phyloP scores from a whole-genome alignment of 768 basidiomycete species.

The Rhodotorula paludigena region DNA sequence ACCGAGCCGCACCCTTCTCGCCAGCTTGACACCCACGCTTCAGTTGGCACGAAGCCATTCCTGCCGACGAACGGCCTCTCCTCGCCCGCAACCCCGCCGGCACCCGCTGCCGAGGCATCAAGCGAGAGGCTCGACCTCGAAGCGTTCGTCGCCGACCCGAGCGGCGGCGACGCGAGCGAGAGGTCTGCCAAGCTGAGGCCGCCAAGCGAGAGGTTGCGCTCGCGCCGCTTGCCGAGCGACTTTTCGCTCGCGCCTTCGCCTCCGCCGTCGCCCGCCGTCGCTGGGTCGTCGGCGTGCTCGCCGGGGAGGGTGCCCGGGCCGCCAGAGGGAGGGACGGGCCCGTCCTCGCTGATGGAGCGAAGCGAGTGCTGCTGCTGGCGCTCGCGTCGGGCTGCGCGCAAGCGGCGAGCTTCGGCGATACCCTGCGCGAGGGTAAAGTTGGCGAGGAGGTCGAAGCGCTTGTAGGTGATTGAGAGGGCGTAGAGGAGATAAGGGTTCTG shows the following conservation, averaged over 20 bases:
- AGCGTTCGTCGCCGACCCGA: background rate
- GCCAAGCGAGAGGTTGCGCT: slow-evolving; percentile 48
- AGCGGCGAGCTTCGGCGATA: slow-evolving; percentile 72
- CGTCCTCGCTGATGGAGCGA: background rate
- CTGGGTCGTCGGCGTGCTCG: background rate
- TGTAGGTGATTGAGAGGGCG: slow-evolving; percentile 74
- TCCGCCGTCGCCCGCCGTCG: slow-evolving; percentile 52
- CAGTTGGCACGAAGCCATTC: slow-evolving; percentile 89
- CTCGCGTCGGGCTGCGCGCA: slow-evolving; percentile 37
- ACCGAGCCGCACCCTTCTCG: slow-evolving; percentile 59
- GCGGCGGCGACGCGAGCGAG: too few relatives aligned
- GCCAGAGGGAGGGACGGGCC: background rate
- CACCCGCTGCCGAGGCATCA: background rate
- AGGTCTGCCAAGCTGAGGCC: background rate
- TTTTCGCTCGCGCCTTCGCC: slow-evolving; percentile 58
- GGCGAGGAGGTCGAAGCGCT: slow-evolving; percentile 80
- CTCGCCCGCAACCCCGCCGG: background rate
- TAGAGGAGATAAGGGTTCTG: slow-evolving; percentile 86
- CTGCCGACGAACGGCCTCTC: slow-evolving; percentile 56
- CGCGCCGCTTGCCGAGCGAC: slow-evolving; percentile 83
- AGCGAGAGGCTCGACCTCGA: background rate
- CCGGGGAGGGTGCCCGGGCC: background rate
- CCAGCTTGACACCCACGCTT: slow-evolving; percentile 87
- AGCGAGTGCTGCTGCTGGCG: background rate
- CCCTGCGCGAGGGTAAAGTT: slow-evolving; percentile 85